phyloP scores from a whole-genome alignment of 768 basidiomycete species.

The Tephrocybe sp. region DNA sequence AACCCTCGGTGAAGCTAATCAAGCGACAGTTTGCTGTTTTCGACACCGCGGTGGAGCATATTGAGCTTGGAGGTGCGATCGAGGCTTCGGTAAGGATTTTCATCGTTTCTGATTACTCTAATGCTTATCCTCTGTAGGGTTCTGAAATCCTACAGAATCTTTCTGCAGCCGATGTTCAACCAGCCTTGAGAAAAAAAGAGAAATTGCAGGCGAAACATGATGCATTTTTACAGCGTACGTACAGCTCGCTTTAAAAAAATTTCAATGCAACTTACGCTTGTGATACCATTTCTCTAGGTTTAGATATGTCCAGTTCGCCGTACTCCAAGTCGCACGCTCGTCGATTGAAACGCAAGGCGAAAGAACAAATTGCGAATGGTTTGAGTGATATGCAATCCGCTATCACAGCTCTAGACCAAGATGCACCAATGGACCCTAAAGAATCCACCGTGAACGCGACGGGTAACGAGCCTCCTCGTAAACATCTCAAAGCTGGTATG shows the following conservation, averaged over 20 bases:
- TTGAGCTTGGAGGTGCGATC: slow-evolving; percentile 40
- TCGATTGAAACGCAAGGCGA: slow-evolving; percentile 67
- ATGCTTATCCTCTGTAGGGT: slow-evolving; percentile 29
- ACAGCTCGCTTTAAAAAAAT: neutral
- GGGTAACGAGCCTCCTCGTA: slow-evolving; percentile 17
- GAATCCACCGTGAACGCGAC: slow-evolving; percentile 15
- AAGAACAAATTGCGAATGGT: slow-evolving; percentile 53
- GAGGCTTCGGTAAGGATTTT: slow-evolving; percentile 38
- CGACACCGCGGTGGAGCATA: slow-evolving; percentile 43
- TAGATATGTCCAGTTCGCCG: slow-evolving; percentile 47
- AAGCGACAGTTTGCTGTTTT: slow-evolving; percentile 51
- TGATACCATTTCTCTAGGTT: slow-evolving; percentile 27
- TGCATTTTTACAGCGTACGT: slow-evolving; percentile 63
- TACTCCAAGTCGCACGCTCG: slow-evolving; percentile 74
- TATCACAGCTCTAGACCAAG: slow-evolving; percentile 51
- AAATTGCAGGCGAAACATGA: slow-evolving; percentile 66
- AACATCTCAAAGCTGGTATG: slow-evolving; percentile 37
- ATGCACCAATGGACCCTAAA: slow-evolving; percentile 15
- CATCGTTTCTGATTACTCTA: neutral
- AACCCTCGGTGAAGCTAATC: slow-evolving; percentile 45
- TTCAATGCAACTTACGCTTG: neutral
- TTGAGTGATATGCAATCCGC: slow-evolving; percentile 49
- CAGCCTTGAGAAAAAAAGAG: slow-evolving; percentile 56
- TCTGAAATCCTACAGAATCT: slow-evolving; percentile 40
- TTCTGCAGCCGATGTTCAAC: slow-evolving; percentile 20